phyloP scores from a whole-genome alignment of 768 basidiomycete species.

The Trametes coccinea region DNA sequence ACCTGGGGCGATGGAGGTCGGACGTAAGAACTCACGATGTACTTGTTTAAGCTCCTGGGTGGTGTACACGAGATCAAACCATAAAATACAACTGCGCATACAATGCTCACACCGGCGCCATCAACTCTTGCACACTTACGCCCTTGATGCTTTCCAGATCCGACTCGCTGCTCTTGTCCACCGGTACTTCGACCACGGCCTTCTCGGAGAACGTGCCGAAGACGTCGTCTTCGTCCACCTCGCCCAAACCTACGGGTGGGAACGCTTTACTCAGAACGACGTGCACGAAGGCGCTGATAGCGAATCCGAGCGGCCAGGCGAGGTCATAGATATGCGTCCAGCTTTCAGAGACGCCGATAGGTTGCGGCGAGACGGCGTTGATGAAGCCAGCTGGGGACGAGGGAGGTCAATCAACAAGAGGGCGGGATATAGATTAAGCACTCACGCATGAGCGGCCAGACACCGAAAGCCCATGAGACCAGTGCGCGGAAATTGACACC shows the following conservation, averaged over 20 bases:
- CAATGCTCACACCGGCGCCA: too few species aligned
- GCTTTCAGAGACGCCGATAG: conserved; percentile 6
- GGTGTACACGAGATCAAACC: too few species aligned
- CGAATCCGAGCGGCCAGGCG: conserved; percentile 24
- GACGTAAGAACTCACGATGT: too few species aligned
- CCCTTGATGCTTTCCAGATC: not conserved
- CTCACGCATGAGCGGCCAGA: conserved; percentile 24
- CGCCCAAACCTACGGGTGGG: conserved; percentile 23
- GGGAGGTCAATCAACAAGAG: too few species aligned
- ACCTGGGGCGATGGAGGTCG: too few species aligned
- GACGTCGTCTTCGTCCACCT: conserved; percentile 26
- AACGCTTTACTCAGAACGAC: conserved; percentile 22
- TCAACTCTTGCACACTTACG: not conserved
- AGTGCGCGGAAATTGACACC: conserved; percentile 31
- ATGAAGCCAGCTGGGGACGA: conserved; percentile 20
- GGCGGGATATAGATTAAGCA: not conserved
- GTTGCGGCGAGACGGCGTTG: conserved; percentile 13
- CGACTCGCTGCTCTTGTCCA: not conserved
- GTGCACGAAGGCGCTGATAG: conserved; percentile 20
- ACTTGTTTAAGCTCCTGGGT: too few species aligned
- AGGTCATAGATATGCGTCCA: conserved; percentile 21
- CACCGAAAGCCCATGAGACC: conserved; percentile 27
- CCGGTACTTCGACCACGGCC: not conserved
- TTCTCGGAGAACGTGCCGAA: conserved; percentile 24
- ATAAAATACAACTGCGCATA: too few species aligned